These are phyloP conservation scores for Liquidambar formosana DNA, from an alignment of 164 flowering plant species.

Conservation along the genomic window DNA sequence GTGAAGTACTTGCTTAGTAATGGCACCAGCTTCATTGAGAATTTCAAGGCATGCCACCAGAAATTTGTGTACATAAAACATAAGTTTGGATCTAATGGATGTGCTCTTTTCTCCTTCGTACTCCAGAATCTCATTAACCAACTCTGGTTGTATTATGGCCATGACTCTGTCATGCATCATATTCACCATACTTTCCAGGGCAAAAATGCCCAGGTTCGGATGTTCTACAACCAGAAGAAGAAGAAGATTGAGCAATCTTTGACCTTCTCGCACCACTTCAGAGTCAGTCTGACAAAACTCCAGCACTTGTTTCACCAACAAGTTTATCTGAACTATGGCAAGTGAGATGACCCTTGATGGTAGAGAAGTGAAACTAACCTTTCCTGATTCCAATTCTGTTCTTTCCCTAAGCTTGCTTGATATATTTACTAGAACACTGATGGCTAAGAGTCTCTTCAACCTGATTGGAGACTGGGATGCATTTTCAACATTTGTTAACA, in stretches of 20 bases:
- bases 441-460: slow-evolving; percentile 38
- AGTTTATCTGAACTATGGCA: slow-evolving; percentile 36
- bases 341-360: slow-evolving; percentile 35
- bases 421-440: slow-evolving; percentile 42
- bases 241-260: slow-evolving; percentile 39
- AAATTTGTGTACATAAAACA: slow-evolving; percentile 38
- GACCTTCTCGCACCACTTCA: slow-evolving; percentile 33
- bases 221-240: slow-evolving; percentile 38
- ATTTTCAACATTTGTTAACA: slow-evolving; percentile 35
- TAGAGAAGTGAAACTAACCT: slow-evolving; percentile 17
- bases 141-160: slow-evolving; percentile 6
- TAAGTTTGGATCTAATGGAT: slow-evolving; percentile 30
- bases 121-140: slow-evolving; percentile 10
- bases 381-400: slow-evolving; percentile 24
- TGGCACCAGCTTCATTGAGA: slow-evolving; percentile 34
- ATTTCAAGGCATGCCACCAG: slow-evolving; percentile 38
- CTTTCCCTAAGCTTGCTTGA: slow-evolving; percentile 28
- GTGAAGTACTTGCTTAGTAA: slow-evolving; percentile 31
- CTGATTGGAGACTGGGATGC: slow-evolving; percentile 37
- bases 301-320: slow-evolving; percentile 24
- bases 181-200: slow-evolving; percentile 37
- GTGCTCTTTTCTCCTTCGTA: slow-evolving; percentile 17
- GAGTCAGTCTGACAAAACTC: slow-evolving; percentile 16
- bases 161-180: slow-evolving; percentile 8
- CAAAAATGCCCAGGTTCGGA: slow-evolving; percentile 35